These are phyloP conservation scores for Tetrastigma voinierianum DNA, from an alignment of 164 flowering plant species.

Conservation along the genomic window DNA sequence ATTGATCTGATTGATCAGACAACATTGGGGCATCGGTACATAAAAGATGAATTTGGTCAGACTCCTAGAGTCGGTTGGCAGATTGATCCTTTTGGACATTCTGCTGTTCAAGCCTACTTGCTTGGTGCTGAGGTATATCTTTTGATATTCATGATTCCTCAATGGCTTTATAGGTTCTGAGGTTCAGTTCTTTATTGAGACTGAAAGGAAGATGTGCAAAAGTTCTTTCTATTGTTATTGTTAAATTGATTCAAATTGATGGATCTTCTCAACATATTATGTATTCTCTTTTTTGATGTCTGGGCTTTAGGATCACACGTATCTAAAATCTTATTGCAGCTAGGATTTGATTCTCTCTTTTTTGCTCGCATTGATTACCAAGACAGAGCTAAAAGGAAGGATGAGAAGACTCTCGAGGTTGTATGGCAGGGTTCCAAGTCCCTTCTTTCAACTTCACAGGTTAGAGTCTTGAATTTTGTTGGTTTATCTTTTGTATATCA, in stretches of 20 bases:
- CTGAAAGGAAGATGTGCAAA: too few species aligned
- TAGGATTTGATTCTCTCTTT: slow-evolving; percentile 72
- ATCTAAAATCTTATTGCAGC: slow-evolving; percentile 27
- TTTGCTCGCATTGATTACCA: slow-evolving; percentile 93
- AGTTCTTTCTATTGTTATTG: too few species aligned
- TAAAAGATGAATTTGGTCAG: slow-evolving; percentile 56
- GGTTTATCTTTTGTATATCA: slow-evolving; percentile 2
- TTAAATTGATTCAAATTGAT: not conserved
- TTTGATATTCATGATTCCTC: not conserved
- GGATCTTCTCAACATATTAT: too few species aligned
- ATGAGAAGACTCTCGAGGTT: slow-evolving; percentile 79
- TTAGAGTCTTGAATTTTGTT: slow-evolving; percentile 1
- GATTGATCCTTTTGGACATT: slow-evolving; percentile 91
- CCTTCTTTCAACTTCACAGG: slow-evolving; percentile 75
- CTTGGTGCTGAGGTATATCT: slow-evolving; percentile 73
- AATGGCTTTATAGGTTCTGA: not conserved
- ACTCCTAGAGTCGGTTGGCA: slow-evolving; percentile 87
- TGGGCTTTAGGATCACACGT: not conserved
- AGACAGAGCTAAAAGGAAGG: slow-evolving; percentile 76
- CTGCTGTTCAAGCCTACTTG: slow-evolving; percentile 89
- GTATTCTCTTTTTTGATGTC: not conserved
- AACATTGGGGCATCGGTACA: slow-evolving; percentile 70
- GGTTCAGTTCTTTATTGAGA: not conserved
- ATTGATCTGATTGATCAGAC: slow-evolving; percentile 90
- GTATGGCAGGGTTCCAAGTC: slow-evolving; percentile 86